These are phyloP conservation scores for Lecanosticta acicola DNA, from an alignment of 2,329 filamentous ascomycete genomes.

Conservation along the genomic window DNA sequence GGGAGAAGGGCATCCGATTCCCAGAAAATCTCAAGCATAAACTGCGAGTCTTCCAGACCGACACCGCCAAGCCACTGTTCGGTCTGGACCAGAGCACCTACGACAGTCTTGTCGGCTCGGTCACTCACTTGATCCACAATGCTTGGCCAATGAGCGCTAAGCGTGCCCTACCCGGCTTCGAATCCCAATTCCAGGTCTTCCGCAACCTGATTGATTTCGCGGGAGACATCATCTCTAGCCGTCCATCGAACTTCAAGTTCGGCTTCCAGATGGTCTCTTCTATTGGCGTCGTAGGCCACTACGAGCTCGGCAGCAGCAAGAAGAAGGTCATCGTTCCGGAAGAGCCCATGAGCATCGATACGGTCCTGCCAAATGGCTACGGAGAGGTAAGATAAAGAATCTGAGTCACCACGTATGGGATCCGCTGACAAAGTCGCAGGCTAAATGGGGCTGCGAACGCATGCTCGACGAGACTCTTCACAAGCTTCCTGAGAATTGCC, in stretches of 20 bases:
- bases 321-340: constrained; percentile 47
- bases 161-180: constrained; percentile 46
- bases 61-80: constrained; percentile 43
- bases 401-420: no score
- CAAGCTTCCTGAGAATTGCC: constrained; percentile 40
- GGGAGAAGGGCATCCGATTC: constrained; percentile 18
- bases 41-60: constrained; percentile 43
- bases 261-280: constrained; percentile 41
- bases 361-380: constrained; percentile 46
- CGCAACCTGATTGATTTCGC: constrained; percentile 48
- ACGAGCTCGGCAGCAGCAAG: constrained; percentile 23
- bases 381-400: no score
- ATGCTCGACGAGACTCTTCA: constrained; percentile 48
- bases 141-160: constrained; percentile 54
- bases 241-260: constrained; percentile 17
- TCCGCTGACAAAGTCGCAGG: no score
- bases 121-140: constrained; percentile 51
- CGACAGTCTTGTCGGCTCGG: constrained; percentile 31
- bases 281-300: constrained; percentile 37
- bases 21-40: constrained; percentile 28
- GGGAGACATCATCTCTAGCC: constrained; percentile 24
- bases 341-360: constrained; percentile 35
- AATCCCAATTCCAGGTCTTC: constrained; percentile 47
- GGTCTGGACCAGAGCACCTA: constrained; percentile 44
- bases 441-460: constrained; percentile 48